These are phyloP conservation scores for Yarrowia galli DNA, from an alignment of 1,139 yeast genomes.

Conservation along the genomic window DNA sequence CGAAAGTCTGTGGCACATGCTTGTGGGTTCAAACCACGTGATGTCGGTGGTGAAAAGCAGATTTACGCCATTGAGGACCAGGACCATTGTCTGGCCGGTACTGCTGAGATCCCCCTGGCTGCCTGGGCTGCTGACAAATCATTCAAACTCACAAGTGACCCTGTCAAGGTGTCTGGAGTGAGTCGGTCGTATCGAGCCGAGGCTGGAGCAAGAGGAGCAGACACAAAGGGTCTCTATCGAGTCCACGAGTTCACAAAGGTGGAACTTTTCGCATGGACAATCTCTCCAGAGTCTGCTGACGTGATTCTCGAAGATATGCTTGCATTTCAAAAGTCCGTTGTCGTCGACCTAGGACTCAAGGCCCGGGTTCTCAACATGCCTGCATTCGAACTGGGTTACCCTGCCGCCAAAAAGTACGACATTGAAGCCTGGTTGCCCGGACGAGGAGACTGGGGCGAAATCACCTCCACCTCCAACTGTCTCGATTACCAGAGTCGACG, in stretches of 20 bases:
- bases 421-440: slow-evolving; percentile 99
- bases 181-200: slow-evolving; percentile 93
- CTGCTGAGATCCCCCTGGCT: slow-evolving; percentile 95
- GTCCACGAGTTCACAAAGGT: slow-evolving; percentile 99
- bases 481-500: slow-evolving; percentile 90
- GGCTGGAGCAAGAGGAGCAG: slow-evolving; percentile 96
- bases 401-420: slow-evolving; percentile 90
- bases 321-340: slow-evolving; percentile 68
- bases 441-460: slow-evolving; percentile 90
- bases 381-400: slow-evolving; percentile 87
- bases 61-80: slow-evolving; percentile 64
- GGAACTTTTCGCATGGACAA: slow-evolving; percentile 84
- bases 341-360: slow-evolving; percentile 71
- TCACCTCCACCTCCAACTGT: slow-evolving; percentile 91
- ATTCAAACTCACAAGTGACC: slow-evolving; percentile 50
- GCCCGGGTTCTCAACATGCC: slow-evolving; percentile 92
- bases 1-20: slow-evolving; percentile 79
- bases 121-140: slow-evolving; percentile 63
- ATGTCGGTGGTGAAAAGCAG: slow-evolving; percentile 85
- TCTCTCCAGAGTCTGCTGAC: slow-evolving; percentile 53
- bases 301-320: slow-evolving; percentile 66
- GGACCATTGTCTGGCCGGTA: slow-evolving; percentile 80
- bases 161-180: slow-evolving; percentile 75
- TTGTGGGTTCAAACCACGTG: slow-evolving; percentile 96
- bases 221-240: slow-evolving; percentile 88